Evolutionary conservation across 257 asterid species (phyloP).

Genomic region (Parsonsia alboflavescens): DNA sequence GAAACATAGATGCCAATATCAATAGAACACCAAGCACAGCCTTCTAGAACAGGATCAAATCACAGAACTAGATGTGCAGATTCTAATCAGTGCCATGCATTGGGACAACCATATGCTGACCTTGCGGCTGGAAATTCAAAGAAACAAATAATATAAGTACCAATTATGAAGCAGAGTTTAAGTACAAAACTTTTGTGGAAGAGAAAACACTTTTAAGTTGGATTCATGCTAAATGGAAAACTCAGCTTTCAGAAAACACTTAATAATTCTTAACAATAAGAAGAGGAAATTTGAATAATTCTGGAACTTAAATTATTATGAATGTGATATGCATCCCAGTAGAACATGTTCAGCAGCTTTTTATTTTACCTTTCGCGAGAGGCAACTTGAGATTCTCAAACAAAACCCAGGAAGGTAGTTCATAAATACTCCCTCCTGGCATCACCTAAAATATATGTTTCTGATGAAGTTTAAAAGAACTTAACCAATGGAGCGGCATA

Average conservation of each 20-base stretch:
- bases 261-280: background rate
- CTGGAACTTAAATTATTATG: background rate
- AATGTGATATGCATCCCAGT: background rate
- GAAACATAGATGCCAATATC: constrained; percentile 20
- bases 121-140: constrained; percentile 33
- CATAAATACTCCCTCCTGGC: background rate
- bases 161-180: background rate
- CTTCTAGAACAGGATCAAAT: constrained; percentile 1
- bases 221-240: background rate
- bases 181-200: background rate
- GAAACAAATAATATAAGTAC: constrained; percentile 14
- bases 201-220: too few relatives aligned
- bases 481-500: background rate
- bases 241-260: background rate
- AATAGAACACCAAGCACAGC: constrained; percentile 20
- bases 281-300: background rate
- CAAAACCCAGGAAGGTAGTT: background rate
- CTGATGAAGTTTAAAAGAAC: background rate
- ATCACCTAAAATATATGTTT: background rate
- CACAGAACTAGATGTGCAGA: constrained; percentile 11
- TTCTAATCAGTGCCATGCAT: constrained; percentile 55
- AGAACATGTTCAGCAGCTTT: background rate
- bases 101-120: constrained; percentile 52
- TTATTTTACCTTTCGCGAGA: background rate
- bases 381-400: background rate